Base-by-base conservation (phyloP, 2,329 filamentous ascomycete species). In the Botrytis galanthina region DNA sequence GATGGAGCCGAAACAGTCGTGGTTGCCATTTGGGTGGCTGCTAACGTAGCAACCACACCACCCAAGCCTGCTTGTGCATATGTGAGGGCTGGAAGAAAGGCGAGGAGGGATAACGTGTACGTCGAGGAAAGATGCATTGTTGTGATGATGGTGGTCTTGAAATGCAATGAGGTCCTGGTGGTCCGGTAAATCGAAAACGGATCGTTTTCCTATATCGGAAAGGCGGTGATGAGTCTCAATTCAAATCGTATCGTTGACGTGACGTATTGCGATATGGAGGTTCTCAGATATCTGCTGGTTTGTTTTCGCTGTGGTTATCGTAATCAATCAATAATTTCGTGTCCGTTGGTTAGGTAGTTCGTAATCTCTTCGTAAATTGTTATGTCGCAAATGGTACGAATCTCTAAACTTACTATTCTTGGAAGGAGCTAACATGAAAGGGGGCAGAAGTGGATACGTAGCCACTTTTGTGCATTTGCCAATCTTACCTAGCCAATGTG, bases 21-120 rank as follows among this genome's bases (percentile, higher is more conserved):
- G 26, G 54, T 42, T 26, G 72, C 59, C 51, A 63, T 61, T 39
- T 73, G 71, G 1, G 71, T 73, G 5, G 66, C 71, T 54, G 37
- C 71, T 22, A 20, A 51, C 1, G 71, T 63, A 20, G 46, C n/a
- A 22, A 42, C 57, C 26, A 39, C 59, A 16, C 66, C 71, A 26
- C 44, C 71, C n/a, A 70, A 39, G 8, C 66, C 71, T 46, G 71
- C 71, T 29, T 73, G 71, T 57, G 71, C 71, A 14, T 29, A 4
- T 66, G 60, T 54, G 70, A 71, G 35, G 29, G 59, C 26, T n/a
- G 60, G 57, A 39, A 64, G 57, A 12, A 54, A 39, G 54, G 57
- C 37, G 44, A 73, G 57, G 57, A 62, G n/a, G 20, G 71, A 29
- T 32, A 39, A 22, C 5, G n/a, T n/a, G n/a, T 54, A 44, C 12